A percentile compares a stretch with the other conserved stretches of the same genome.
Conservation (phyloP, 164 flowering plant species). For the Dillenia suffruticosa region DNA sequence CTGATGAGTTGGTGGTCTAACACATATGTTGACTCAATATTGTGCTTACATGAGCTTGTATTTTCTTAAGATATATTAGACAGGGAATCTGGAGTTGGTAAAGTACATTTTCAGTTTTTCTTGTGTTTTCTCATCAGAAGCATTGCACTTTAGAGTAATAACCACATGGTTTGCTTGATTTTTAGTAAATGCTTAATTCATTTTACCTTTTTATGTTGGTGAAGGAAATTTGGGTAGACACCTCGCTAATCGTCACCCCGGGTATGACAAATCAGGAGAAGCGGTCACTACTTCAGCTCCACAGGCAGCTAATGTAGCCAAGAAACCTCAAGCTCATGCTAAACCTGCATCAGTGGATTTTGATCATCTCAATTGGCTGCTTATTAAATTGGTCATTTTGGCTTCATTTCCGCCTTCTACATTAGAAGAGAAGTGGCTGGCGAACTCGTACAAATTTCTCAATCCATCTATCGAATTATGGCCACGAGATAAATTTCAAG, state of each 20-base stretch:
- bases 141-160: background rate
- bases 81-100: too few species aligned
- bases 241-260: conserved; percentile 90
- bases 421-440: conserved; percentile 67
- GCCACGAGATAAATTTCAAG: conserved; percentile 56
- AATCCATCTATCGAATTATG: conserved; percentile 70
- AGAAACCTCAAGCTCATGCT: conserved; percentile 55
- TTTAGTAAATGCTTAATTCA: background rate
- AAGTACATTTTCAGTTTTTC: background rate
- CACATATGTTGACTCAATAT: too few species aligned
- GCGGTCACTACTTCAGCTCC: conserved; percentile 29
- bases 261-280: conserved; percentile 67
- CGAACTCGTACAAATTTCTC: conserved; percentile 69
- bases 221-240: conserved; percentile 97
- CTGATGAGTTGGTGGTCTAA: too few species aligned
- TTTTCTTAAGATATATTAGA: too few species aligned
- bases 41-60: too few species aligned
- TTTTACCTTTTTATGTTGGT: conserved; percentile 8
- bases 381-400: conserved; percentile 74
- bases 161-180: background rate
- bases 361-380: conserved; percentile 91
- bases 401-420: conserved; percentile 75
- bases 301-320: conserved; percentile 29
- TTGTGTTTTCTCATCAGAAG: background rate
- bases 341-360: conserved; percentile 56